Evolutionary conservation across 768 basidiomycete genomes (phyloP).

Genomic region (Peribolospora baueri): DNA sequence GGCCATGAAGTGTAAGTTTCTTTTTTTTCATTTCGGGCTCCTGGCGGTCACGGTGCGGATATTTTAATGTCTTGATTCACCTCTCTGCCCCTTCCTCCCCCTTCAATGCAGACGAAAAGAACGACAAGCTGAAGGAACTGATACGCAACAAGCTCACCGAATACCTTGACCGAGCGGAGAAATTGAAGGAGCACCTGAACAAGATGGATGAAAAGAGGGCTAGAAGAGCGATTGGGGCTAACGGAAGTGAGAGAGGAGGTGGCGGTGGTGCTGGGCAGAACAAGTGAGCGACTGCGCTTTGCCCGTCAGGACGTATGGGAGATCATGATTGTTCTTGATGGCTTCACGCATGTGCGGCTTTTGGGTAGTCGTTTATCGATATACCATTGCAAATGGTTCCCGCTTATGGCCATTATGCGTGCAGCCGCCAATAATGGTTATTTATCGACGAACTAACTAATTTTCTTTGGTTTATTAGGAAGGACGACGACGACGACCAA

Average conservation of each 20-base stretch:
- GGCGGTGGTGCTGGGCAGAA: conserved; percentile 15
- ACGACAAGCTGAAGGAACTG: conserved; percentile 64
- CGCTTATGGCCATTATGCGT: too few relatives aligned
- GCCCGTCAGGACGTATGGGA: not conserved
- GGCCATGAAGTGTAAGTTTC: conserved; percentile 51
- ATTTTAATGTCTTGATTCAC: not conserved
- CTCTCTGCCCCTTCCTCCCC: not conserved
- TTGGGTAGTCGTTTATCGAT: too few relatives aligned
- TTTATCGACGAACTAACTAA: too few relatives aligned
- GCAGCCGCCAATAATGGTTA: too few relatives aligned
- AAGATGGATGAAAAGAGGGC: conserved; percentile 38
- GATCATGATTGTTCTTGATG: not conserved
- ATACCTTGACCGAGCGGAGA: conserved; percentile 77
- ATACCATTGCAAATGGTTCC: too few relatives aligned
- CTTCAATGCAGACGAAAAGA: conserved; percentile 56
- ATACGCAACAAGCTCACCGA: conserved; percentile 73
- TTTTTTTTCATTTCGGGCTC: not conserved
- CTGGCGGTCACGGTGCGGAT: not conserved
- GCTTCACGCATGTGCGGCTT: not conserved
- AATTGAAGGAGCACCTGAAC: conserved; percentile 57
- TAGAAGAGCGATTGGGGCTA: conserved; percentile 29
- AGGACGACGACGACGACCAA: conserved; percentile 37
- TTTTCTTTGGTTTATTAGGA: conserved; percentile 1
- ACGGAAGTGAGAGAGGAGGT: conserved; percentile 25
- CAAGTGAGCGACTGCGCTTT: conserved; percentile 1